A percentile compares a stretch with the other conserved stretches of the same genome.
Conservation (phyloP, 768 basidiomycete genomes). For the Grammothele lineata region DNA sequence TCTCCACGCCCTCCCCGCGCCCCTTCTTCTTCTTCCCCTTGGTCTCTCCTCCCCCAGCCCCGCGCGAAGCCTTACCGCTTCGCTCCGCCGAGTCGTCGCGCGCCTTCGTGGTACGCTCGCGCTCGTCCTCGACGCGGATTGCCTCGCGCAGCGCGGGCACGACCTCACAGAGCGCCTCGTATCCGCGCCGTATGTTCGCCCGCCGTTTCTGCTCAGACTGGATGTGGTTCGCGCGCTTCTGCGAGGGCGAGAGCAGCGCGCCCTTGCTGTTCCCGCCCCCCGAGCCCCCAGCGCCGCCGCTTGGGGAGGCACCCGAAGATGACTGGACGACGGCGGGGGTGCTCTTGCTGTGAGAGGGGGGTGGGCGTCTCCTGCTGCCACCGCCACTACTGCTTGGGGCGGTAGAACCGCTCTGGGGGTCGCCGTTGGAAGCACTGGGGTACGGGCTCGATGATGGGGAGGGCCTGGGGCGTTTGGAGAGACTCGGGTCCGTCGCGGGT, state of each 20-base stretch:
- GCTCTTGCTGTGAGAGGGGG: constrained; percentile 6
- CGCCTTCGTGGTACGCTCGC: constrained; percentile 13
- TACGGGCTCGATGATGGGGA: constrained; percentile 2
- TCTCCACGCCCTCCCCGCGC: constrained; percentile 38
- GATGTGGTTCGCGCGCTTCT: constrained; percentile 94
- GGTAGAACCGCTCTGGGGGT: too few relatives aligned
- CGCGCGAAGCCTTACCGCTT: constrained; percentile 22
- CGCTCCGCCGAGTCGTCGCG: constrained; percentile 18
- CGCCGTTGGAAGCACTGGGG: too few relatives aligned
- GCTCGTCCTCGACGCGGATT: constrained; percentile 71
- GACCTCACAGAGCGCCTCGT: constrained; percentile 81
- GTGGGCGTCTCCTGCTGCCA: too few relatives aligned
- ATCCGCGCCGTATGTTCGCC: constrained; percentile 85
- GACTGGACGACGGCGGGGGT: not conserved
- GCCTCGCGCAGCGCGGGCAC: constrained; percentile 82
- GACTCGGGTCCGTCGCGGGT: constrained; percentile 13
- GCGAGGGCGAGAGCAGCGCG: constrained; percentile 66
- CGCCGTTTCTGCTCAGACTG: constrained; percentile 92
- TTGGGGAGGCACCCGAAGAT: not conserved
- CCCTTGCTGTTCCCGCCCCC: constrained; percentile 24
- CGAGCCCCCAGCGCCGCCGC: constrained; percentile 1
- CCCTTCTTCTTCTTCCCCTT: constrained; percentile 15
- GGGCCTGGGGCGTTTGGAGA: constrained; percentile 32
- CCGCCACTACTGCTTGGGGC: too few relatives aligned
- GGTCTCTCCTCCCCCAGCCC: constrained; percentile 26